Evolutionary conservation across 169 alveolate genomes (phyloP), one percentile per base, ranked within the genome.

Genomic region (Plasmodium relictum): DNA sequence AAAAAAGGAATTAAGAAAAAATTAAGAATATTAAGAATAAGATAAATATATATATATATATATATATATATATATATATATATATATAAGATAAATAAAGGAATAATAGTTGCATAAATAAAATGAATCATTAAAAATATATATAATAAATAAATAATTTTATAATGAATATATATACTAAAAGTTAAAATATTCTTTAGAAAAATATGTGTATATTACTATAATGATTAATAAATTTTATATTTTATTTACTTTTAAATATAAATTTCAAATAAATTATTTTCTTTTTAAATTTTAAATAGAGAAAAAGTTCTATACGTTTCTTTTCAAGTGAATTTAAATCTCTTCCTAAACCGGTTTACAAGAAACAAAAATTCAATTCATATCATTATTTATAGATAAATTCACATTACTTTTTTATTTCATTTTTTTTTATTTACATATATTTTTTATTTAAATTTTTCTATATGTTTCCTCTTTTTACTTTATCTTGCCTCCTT

Each of bases 321-420:
- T 56, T 45, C 16, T 7, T 58, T 39, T 80, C 90, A 16, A 37
- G 62, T 42, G 90, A 80, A 80, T 52, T 80, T 41, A 80, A 80
- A 44, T 80, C 90, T 10, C 71, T 80, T n/a, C 90, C 90, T 72
- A 80, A 80, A 61, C 76, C 90, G 80, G 90, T 80, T 68, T 26
- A 66, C 41, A 42, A 24, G 41, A 52, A 61, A 20, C 10, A 8
- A n/a, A 10, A 42, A 54, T 45, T 12, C 18, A 7, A 37, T 8
- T 42, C 54, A 20, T 20, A 73, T 42, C 42, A 42, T 5, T 45
- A 26, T 61, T 50, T 37, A 12, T 50, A 26, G 41, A 42, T n/a
- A 7, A n/a, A 5, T 42, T 24, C 26, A 16, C 16, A 2, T 48
- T 14, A 48, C 2, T 2, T 48, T 14, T 48, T 4, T 9, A 9